These are phyloP conservation scores for Malus domestica DNA, from an alignment of 306 rosid genomes.

Conservation along the genomic window DNA sequence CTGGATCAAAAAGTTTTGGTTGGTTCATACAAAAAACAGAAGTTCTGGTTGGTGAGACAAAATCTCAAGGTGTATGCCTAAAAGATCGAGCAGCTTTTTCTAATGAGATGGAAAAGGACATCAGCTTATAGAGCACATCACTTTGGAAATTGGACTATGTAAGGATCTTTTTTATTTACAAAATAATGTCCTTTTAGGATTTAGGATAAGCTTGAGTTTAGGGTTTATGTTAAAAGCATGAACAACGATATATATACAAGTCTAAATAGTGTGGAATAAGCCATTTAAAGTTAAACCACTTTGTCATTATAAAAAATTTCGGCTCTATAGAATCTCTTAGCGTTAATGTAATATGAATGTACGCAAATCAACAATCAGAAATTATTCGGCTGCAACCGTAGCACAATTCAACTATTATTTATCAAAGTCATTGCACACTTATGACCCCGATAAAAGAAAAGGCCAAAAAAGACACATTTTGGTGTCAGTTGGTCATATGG, in stretches of 20 bases:
- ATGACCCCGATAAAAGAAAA: not conserved
- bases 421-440: not conserved
- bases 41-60: not conserved
- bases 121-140: not conserved
- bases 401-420: not conserved
- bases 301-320: not conserved
- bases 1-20: not conserved
- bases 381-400: no score
- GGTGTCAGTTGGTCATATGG: not conserved
- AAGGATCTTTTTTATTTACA: not conserved
- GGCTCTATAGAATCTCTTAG: not conserved
- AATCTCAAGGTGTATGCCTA: not conserved
- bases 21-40: not conserved
- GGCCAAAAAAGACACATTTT: not conserved
- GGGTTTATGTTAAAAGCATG: not conserved
- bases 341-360: not conserved
- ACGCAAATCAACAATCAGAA: no score
- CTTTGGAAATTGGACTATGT: not conserved
- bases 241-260: no score
- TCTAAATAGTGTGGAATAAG: not conserved
- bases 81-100: not conserved
- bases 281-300: no score
- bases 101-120: not conserved
- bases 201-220: not conserved
- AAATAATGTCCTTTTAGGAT: not conserved